phyloP scores from a whole-genome alignment of 495 filamentous ascomycete species.

The Amphirosellinia nigrospora region DNA sequence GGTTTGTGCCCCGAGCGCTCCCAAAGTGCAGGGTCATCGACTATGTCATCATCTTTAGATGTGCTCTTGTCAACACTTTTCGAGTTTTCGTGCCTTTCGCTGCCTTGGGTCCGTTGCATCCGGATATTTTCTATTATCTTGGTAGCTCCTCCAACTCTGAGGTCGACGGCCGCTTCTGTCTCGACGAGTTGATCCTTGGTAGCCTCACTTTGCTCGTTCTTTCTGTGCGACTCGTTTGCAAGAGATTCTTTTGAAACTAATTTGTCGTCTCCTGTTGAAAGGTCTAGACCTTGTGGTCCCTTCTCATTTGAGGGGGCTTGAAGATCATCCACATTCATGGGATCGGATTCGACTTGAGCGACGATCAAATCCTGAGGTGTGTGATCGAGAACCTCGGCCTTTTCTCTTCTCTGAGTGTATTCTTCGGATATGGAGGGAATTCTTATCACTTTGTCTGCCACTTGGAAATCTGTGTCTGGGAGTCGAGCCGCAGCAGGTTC shows the following conservation, averaged over 20 bases:
- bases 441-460: not conserved
- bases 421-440: not conserved
- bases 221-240: constrained; percentile 1
- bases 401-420: not conserved
- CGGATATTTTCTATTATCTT: constrained; percentile 37
- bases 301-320: not conserved
- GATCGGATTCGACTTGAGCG: not conserved
- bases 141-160: constrained; percentile 37
- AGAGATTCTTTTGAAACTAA: not conserved
- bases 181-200: constrained; percentile 30
- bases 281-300: not conserved
- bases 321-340: not conserved
- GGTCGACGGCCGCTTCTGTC: constrained; percentile 29
- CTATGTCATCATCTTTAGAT: constrained; percentile 47
- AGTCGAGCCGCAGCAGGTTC: not conserved
- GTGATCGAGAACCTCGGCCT: not conserved
- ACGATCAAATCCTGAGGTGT: not conserved
- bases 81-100: constrained; percentile 34
- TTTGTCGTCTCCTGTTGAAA: not conserved
- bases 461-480: not conserved
- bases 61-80: constrained; percentile 40
- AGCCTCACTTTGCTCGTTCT: constrained; percentile 25
- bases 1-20: constrained; percentile 56
- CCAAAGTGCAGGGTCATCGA: constrained; percentile 55
- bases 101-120: constrained; percentile 35